Conservation (phyloP, 768 basidiomycete species). For the Xerocomellus amylosporus region DNA sequence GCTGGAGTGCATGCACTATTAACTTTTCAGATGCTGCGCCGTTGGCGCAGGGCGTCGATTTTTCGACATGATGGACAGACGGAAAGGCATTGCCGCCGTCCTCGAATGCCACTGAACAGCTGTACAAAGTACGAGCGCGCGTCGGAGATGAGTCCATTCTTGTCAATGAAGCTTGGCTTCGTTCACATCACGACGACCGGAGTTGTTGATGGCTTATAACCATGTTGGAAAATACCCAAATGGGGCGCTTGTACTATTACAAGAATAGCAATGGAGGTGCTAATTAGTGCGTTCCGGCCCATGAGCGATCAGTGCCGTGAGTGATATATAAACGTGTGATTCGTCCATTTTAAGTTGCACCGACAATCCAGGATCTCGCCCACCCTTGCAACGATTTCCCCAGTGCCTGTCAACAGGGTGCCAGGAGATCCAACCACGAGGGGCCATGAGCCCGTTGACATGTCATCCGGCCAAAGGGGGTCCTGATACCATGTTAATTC, state of each 20-base stretch:
- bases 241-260: conserved; percentile 16
- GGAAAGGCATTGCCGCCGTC: conserved; percentile 4
- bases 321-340: conserved; percentile 38
- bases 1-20: conserved; percentile 90
- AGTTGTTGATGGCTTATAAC: conserved; percentile 8
- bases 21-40: conserved; percentile 90
- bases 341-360: conserved; percentile 22
- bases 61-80: conserved; percentile 45
- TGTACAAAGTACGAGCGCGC: conserved; percentile 4
- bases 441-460: conserved; percentile 35
- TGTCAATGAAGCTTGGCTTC: conserved; percentile 20
- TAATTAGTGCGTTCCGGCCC: conserved; percentile 14
- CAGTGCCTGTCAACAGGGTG: conserved; percentile 34
- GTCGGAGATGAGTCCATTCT: conserved; percentile 10
- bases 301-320: conserved; percentile 33
- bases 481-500: conserved; percentile 29
- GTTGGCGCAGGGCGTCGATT: conserved; percentile 90
- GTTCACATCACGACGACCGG: conserved; percentile 27
- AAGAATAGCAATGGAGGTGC: conserved; percentile 22
- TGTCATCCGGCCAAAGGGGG: conserved; percentile 32
- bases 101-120: conserved; percentile 2
- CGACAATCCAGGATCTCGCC: conserved; percentile 34
- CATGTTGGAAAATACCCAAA: conserved; percentile 10
- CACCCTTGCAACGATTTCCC: conserved; percentile 21
- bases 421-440: conserved; percentile 26